These are phyloP conservation scores for Cystofilobasidium macerans DNA, from an alignment of 768 basidiomycete genomes.

Conservation along the genomic window DNA sequence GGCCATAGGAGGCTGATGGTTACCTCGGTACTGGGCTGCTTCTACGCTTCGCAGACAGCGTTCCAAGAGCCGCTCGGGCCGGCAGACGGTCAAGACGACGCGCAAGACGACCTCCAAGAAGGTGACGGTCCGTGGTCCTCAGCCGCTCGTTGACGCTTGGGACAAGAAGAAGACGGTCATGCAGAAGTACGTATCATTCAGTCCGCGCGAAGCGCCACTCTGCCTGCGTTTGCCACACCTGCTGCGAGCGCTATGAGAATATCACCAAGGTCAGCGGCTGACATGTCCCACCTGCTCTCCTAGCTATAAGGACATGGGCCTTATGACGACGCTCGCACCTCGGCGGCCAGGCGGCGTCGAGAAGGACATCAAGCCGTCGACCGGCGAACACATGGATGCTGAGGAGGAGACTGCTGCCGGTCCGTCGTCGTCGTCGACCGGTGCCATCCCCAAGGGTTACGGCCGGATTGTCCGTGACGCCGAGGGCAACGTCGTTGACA, in stretches of 20 bases:
- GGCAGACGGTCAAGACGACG: slow-evolving; percentile 54
- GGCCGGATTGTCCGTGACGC: slow-evolving; percentile 75
- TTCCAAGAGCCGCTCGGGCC: slow-evolving; percentile 64
- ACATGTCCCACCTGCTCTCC: not conserved
- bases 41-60: slow-evolving; percentile 46
- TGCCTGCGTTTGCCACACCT: too few relatives aligned
- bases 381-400: not conserved
- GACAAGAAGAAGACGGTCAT: slow-evolving; percentile 73
- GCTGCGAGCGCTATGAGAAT: too few relatives aligned
- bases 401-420: not conserved
- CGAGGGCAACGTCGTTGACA: slow-evolving; percentile 58
- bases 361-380: slow-evolving; percentile 15
- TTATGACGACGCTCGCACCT: slow-evolving; percentile 58
- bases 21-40: not conserved
- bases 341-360: slow-evolving; percentile 60
- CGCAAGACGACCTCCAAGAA: slow-evolving; percentile 46
- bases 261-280: not conserved
- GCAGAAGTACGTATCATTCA: slow-evolving; percentile 64
- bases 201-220: not conserved
- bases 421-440: slow-evolving; percentile 30
- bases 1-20: too few relatives aligned
- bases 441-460: slow-evolving; percentile 53
- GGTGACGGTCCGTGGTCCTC: slow-evolving; percentile 20
- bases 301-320: slow-evolving; percentile 70
- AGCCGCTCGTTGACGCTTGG: slow-evolving; percentile 44